phyloP scores from a whole-genome alignment of 1,284 basidiomycete species.

The Cutaneotrichosporon sp. region DNA sequence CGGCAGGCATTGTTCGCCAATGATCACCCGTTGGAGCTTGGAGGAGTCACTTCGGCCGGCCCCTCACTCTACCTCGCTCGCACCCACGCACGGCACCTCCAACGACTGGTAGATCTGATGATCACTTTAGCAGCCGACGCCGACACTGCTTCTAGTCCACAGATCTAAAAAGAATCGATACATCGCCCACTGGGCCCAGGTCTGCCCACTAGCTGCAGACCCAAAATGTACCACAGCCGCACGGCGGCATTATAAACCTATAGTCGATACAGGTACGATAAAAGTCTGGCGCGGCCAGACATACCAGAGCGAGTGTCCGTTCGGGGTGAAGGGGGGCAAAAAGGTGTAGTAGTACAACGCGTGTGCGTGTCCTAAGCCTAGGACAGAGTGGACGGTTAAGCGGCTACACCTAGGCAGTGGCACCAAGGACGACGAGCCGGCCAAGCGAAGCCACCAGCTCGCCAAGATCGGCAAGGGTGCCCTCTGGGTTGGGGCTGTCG shows the following conservation, averaged over 20 bases:
- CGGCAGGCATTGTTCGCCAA: no score
- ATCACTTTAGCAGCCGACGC: background rate
- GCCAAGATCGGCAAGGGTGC: constrained; percentile 41
- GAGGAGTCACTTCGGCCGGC: no score
- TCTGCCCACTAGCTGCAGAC: background rate
- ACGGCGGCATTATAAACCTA: constrained; percentile 13
- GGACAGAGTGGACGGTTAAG: no score
- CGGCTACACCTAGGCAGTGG: background rate
- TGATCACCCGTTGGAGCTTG: no score
- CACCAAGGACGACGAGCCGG: constrained; percentile 42
- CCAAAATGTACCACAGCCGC: background rate
- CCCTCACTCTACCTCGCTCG: no score
- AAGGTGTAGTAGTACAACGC: constrained; percentile 1
- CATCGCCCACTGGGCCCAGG: background rate
- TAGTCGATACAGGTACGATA: background rate
- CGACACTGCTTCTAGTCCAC: background rate
- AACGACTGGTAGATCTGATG: no score
- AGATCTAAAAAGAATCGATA: background rate
- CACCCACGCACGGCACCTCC: no score
- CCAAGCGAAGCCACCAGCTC: constrained; percentile 42
- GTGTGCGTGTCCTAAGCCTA: background rate
- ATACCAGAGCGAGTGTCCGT: constrained; percentile 2
- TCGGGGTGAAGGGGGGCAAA: background rate
- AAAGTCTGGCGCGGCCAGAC: constrained; percentile 1
- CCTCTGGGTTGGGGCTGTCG: constrained; percentile 10